Evolutionary conservation across 2,329 filamentous ascomycete genomes (phyloP), one percentile per base, ranked within the genome.

Genomic region (Cladosporium cucumerinum): DNA sequence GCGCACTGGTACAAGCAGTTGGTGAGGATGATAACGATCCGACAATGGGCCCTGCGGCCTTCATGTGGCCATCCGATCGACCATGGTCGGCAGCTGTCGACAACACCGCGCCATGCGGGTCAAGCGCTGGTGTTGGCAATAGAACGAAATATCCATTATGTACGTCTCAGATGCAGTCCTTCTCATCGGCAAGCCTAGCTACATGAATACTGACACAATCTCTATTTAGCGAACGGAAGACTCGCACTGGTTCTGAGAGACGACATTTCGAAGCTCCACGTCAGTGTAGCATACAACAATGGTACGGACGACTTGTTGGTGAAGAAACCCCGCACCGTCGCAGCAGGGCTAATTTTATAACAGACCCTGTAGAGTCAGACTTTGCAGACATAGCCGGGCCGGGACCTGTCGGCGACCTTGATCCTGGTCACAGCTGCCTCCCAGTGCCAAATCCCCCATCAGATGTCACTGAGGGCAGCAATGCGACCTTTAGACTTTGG

Each of bases 51-150:
- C 61, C 69, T 25, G 67, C 63, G 6, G 65, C 65, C n/a, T 69
- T 88, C 72, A 77, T 87, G 74, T 88, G 86, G 85, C 86, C 86
- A 4, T 72, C 78, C 16, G 85, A 87, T 73, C 79, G 86, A 60
- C 76, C 78, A 48, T 89, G 85, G 85, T 78, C 78, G 58, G 82
- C 81, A 32, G 78, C 79, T 14, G 75, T 80, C 43, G 86, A 88
- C 70, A 87, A 87, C 69, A 83, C 73, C 5, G 78, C 81, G 7
- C 86, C 86, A 0, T 88, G 86, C 70, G 86, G 86, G 61, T 86
- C 84, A 12, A 74, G 77, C 12, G 77, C 79, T 18, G 76, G 78
- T 0, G 76, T 80, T 2, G 75, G 74, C 0, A 85, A 85, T 66
- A 77, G 86, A 63, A 87, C 85, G 0, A 72, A 80, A 4, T 88